phyloP scores from a whole-genome alignment of 2,329 filamentous ascomycete species.

The Gnomoniopsis sp. region DNA sequence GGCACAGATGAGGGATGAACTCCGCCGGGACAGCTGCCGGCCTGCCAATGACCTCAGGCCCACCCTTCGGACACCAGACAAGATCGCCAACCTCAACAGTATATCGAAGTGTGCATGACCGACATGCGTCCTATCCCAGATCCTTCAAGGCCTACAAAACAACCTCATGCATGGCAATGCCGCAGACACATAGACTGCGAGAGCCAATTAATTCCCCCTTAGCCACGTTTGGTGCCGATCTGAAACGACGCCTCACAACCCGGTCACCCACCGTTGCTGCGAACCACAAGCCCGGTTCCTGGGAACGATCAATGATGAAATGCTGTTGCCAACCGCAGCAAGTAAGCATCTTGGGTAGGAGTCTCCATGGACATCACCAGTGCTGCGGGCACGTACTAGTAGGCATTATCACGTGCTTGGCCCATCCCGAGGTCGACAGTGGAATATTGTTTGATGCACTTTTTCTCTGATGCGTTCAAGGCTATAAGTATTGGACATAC shows the following conservation, averaged over 20 bases:
- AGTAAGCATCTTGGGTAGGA: not conserved
- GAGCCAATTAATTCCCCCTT: not conserved
- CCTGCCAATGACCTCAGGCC: not conserved
- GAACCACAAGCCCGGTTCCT: not conserved
- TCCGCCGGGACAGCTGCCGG: too few species aligned
- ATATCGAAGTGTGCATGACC: not conserved
- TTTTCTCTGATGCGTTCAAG: not conserved
- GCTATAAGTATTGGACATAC: not conserved
- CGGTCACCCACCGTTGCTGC: not conserved
- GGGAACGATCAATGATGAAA: not conserved
- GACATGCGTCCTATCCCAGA: not conserved
- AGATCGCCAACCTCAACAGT: too few species aligned
- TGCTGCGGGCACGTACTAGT: too few species aligned
- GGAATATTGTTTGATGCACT: not conserved
- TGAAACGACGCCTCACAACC: conserved; percentile 1
- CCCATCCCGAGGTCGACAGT: too few species aligned
- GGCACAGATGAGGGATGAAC: not conserved
- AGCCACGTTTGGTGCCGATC: not conserved
- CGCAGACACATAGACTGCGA: not conserved
- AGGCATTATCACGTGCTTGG: too few species aligned
- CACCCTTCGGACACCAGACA: not conserved
- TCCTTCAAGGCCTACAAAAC: not conserved
- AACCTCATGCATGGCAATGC: not conserved
- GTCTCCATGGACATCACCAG: not conserved
- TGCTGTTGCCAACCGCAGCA: not conserved